Base-by-base conservation (phyloP, 2,329 filamentous ascomycete species). In the Fusarium coicis region DNA sequence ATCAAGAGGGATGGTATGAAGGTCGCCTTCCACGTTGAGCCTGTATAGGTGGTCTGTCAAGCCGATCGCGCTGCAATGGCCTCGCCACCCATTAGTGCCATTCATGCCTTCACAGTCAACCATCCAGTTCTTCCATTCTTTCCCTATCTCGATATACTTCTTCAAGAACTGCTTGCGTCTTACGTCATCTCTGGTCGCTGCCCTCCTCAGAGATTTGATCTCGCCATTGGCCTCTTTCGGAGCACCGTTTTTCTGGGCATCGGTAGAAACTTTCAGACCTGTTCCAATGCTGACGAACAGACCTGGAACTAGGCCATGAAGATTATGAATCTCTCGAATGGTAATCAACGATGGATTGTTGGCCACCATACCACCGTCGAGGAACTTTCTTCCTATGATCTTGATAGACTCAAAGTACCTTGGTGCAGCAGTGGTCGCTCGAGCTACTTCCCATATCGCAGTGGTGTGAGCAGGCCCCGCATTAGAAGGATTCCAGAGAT, bases 221-320 rank as follows among this genome's bases (percentile, higher is more conserved):
- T 37, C 10, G 36, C 37, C 37, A 21, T 26, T 52, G 11, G 30
- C 18, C 15, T 32, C 10, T 39, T 19, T 10, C 5, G 37, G 2
- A 2, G 18, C 1, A 21, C n/a, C 10, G 16, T 26, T 14, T 2
- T 12, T 40, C 7, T 14, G 37, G 0, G 11, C 16, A 16, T 47
- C 26, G 0, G 7, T 0, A 0, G n/a, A 21, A 8, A 1, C 1
- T 19, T 59, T 67, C 4, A 69, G 6, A 4, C 67, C 67, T 6
- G 67, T 68, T 4, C 59, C 64, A 12, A 68, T 70, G 1, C 67
- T 70, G 2, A 70, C 59, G 4, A 68, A 64, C 0, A 68, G 47
- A 2, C 10, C 59, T 2, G 67, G 64, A 2, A 28, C 12, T 6
- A 4, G 1, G 4, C 4, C 15, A 4, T 68, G 64, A 0, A 70